These are phyloP conservation scores for Leccinum disarticulatum DNA, from an alignment of 768 basidiomycete genomes.

Conservation along the genomic window DNA sequence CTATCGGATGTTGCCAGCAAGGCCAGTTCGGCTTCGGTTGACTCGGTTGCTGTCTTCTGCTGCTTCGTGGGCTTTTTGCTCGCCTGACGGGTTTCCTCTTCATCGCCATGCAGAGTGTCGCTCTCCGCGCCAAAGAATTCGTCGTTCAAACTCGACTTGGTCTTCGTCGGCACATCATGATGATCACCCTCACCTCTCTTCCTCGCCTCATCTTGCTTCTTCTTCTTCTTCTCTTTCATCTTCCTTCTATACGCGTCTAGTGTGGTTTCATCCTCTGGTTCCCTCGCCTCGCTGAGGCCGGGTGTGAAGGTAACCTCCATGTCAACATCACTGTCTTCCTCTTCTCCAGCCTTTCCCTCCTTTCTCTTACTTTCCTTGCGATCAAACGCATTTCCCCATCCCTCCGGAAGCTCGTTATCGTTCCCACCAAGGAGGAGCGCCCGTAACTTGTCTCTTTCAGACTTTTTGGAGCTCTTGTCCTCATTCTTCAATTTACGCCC, in stretches of 20 bases:
- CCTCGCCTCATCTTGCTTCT: slow-evolving; percentile 67
- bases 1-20: slow-evolving; percentile 60
- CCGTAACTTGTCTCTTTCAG: slow-evolving; percentile 71
- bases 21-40: slow-evolving; percentile 57
- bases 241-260: slow-evolving; percentile 88
- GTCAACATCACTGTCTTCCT: slow-evolving; percentile 54
- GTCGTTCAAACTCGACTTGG: slow-evolving; percentile 41
- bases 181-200: slow-evolving; percentile 33
- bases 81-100: slow-evolving; percentile 21
- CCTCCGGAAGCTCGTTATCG: slow-evolving; percentile 74
- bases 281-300: slow-evolving; percentile 60
- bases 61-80: slow-evolving; percentile 25
- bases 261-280: slow-evolving; percentile 75
- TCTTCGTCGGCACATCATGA: slow-evolving; percentile 20
- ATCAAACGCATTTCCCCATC: slow-evolving; percentile 61
- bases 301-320: slow-evolving; percentile 97
- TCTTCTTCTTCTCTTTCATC: slow-evolving; percentile 84
- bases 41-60: slow-evolving; percentile 17
- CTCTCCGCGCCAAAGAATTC: slow-evolving; percentile 70
- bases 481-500: slow-evolving; percentile 10
- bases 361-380: slow-evolving; percentile 10
- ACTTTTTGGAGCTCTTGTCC: slow-evolving; percentile 36
- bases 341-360: slow-evolving; percentile 12
- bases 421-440: slow-evolving; percentile 67
- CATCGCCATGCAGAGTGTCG: slow-evolving; percentile 28